phyloP scores from a whole-genome alignment of 2,329 filamentous ascomycete species.

The Coniochaeta ligniaria region DNA sequence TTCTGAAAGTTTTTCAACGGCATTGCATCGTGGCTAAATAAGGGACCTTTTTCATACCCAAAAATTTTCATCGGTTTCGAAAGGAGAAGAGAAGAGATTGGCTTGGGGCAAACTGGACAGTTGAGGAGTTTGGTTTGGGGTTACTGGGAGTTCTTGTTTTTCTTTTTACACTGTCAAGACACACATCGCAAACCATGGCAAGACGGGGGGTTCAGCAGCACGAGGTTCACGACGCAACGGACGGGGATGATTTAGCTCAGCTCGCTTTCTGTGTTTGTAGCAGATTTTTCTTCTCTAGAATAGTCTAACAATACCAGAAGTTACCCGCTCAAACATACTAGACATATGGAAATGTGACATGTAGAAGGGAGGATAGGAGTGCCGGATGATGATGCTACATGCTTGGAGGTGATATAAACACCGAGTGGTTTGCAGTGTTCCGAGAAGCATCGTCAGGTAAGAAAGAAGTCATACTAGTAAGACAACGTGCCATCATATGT shows the following conservation, averaged over 20 bases:
- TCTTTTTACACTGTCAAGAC: slow-evolving; percentile 7
- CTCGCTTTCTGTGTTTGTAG: slow-evolving; percentile 58
- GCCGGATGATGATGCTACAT: too few species aligned
- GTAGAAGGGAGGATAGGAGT: too few species aligned
- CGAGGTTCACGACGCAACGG: background rate
- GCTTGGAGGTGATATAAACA: background rate
- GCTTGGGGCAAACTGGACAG: background rate
- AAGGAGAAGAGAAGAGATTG: background rate
- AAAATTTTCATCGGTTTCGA: slow-evolving; percentile 11
- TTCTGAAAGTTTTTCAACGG: background rate
- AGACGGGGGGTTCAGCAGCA: background rate
- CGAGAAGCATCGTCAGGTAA: too few species aligned
- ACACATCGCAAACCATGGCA: slow-evolving; percentile 9
- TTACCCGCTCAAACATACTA: slow-evolving; percentile 48
- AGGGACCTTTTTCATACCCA: slow-evolving; percentile 4
- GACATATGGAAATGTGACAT: background rate
- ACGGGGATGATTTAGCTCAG: slow-evolving; percentile 29
- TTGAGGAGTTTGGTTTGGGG: background rate
- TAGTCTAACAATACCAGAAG: slow-evolving; percentile 53
- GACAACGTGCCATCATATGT: too few species aligned
- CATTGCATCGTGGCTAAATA: slow-evolving; percentile 1
- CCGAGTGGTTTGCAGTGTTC: background rate
- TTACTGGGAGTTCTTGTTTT: background rate
- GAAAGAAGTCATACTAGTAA: too few species aligned
- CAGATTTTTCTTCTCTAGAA: slow-evolving; percentile 30